Evolutionary conservation across 73 alveolate species (phyloP), one percentile per base, ranked within the genome.

Genomic region (Loxodes magnus): DNA sequence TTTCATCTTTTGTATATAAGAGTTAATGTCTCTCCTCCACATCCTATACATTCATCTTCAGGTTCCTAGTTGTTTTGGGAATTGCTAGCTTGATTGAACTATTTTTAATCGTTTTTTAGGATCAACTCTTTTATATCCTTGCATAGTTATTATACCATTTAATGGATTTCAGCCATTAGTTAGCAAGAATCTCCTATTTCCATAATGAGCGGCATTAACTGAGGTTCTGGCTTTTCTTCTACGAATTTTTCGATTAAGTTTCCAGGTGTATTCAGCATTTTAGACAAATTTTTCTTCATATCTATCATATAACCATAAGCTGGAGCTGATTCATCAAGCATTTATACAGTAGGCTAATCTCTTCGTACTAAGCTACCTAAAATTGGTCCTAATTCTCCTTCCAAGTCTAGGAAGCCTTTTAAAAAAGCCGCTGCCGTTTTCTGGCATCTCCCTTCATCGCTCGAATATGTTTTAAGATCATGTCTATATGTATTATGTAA

Each of bases 371-470:
- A 85, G 0, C 86, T 81, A 4, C 86, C 92, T 41, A 90, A 69
- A 7, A 90, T 85, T 36, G 96, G 93, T 6, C 92, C 90, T 28
- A 85, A 69, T 4, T 84, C 91, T 5, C 95, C 95, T 54, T 90
- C 96, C 35, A 84, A 57, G 41, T 70, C 84, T n/a, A 90, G 70
- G 25, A 90, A 59, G 19, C 98, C 98, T 68, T 86, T 81, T 37
- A 90, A 64, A 56, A 90, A 90, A 6, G 94, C 92, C 4, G 96
- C 98, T 4, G 98, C 96, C 0, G 98, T 90, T 56, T 90, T 85
- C 34, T 85, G 53, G 51, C 98, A 90, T n/a, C n/a, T n/a, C n/a
- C n/a, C n/a, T n/a, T n/a, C n/a, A n/a, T n/a, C n/a, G n/a, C n/a
- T n/a, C n/a, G 98, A 73, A 56, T 80, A 90, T 48, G 96, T 82